Percentiles rank a stretch among this genome's conserved stretches.
phyloP scores from a whole-genome alignment of 1,139 yeast species.

The Blastobotrys buckinghamii region DNA sequence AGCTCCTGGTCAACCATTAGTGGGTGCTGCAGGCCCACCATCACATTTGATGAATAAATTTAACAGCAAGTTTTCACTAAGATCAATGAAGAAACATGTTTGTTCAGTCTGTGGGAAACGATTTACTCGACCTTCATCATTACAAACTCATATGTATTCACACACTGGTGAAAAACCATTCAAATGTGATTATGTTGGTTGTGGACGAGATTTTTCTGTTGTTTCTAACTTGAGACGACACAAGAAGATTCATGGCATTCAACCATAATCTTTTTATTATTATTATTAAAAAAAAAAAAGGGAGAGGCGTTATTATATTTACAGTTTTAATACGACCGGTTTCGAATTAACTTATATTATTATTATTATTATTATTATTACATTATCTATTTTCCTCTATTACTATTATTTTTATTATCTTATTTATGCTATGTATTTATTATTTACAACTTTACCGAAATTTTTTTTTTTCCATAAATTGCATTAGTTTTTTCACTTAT shows the following conservation, averaged over 20 bases:
- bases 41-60: conserved; percentile 28
- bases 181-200: conserved; percentile 57
- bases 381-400: no score
- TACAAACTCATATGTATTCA: conserved; percentile 73
- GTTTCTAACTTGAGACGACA: conserved; percentile 80
- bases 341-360: not conserved
- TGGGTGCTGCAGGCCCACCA: conserved; percentile 17
- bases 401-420: not conserved
- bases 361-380: not conserved
- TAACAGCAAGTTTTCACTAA: conserved; percentile 24
- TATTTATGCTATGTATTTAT: no score
- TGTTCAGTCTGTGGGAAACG: conserved; percentile 71
- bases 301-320: not conserved
- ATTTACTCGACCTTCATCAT: conserved; percentile 74
- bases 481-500: no score
- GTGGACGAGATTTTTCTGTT: conserved; percentile 70
- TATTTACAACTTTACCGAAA: no score
- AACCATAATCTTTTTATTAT: conserved; percentile 22
- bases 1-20: not conserved
- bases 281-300: not conserved
- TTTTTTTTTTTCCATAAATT: no score
- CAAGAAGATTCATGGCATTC: conserved; percentile 49
- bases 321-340: not conserved
- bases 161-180: conserved; percentile 87
- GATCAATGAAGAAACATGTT: conserved; percentile 32